Base-by-base conservation (phyloP, 352 stramenopile genomes). In the Globisporangium sylvaticum region DNA sequence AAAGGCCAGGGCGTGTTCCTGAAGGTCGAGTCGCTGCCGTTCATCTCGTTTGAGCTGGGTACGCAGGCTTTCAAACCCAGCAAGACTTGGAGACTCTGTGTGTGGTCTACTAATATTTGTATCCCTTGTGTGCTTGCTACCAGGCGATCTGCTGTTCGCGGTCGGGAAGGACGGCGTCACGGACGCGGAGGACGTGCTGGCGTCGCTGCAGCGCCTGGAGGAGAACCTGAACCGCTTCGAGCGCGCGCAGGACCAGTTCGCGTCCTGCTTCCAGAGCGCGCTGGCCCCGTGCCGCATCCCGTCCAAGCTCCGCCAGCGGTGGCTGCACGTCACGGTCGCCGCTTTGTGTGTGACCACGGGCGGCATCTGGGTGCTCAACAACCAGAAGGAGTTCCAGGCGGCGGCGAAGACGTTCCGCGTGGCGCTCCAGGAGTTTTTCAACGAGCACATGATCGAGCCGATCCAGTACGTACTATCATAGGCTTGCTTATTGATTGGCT, bases 401-500 rank as follows among this genome's bases (percentile, higher is more conserved):
- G 83, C 77, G 0, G 71, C 86, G 15, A 64, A 57, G 8, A 84
- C 77, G 3, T 69, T 81, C 54, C 79, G 75, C 46, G 57, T 64
- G 0, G 71, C 79, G 2, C 48, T 90, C 31, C 76, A 81, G 32
- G 83, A 92, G n/a, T 94, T 94, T 50, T 59, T 94, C 50, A 87
- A 71, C 39, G 83, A 94, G 67, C 85, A 94, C 70, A 91, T 91
- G 85, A 65, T 92, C 60, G 85, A 91, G 64, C 85, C 85, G 8
- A 66, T 92, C 1, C 74, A 91, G 81, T 84, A 67, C 57, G 75
- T 75, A 32, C 7, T 24, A 24, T 39, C 7, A 18, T 25, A 29
- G 3, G 37, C 12, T 18, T 44, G 14, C 14, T 14, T 14, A 44
- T 29, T 10, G 24, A 48, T 48, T 64, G 50, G 24, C 48, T 31